A percentile compares a stretch with the other conserved stretches of the same genome.
Evolutionary conservation across 352 stramenopile genomes (phyloP).

Genomic region (Phytophthora sojae): DNA sequence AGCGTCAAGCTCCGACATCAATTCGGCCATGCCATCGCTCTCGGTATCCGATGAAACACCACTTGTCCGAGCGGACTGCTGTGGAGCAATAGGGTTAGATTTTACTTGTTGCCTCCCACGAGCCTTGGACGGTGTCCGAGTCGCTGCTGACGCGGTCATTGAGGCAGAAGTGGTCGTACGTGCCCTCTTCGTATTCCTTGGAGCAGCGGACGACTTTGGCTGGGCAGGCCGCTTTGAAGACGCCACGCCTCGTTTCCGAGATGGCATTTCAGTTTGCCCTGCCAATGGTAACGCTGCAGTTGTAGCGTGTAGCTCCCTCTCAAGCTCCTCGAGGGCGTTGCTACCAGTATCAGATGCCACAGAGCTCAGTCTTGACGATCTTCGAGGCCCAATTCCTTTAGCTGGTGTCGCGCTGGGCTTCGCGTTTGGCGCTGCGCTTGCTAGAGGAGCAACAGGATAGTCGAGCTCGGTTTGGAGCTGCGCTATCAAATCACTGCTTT

Average conservation of each 20-base stretch:
- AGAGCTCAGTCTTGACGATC: conserved; percentile 27
- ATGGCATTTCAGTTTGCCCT: conserved; percentile 5
- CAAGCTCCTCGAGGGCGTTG: conserved; percentile 43
- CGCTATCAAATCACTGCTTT: conserved; percentile 41
- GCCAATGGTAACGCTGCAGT: background rate
- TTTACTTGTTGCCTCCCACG: conserved; percentile 10
- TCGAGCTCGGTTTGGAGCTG: conserved; percentile 46
- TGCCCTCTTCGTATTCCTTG: conserved; percentile 20
- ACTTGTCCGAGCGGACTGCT: conserved; percentile 21
- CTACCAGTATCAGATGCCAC: conserved; percentile 36
- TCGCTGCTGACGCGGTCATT: background rate
- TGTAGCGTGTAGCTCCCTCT: conserved; percentile 35
- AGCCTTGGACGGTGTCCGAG: conserved; percentile 3
- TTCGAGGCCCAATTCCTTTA: conserved; percentile 4
- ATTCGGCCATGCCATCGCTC: conserved; percentile 57
- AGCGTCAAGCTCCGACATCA: conserved; percentile 53
- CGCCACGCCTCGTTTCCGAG: conserved; percentile 6
- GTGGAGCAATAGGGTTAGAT: conserved; percentile 1
- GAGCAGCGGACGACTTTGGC: conserved; percentile 1
- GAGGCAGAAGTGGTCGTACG: conserved; percentile 9
- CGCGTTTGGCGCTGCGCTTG: background rate
- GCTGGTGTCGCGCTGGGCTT: background rate
- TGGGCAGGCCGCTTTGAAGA: conserved; percentile 12
- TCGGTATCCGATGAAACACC: conserved; percentile 45
- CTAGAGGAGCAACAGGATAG: background rate